phyloP scores from a whole-genome alignment of 2,329 filamentous ascomycete genomes.

The Ophiocordyceps australis region DNA sequence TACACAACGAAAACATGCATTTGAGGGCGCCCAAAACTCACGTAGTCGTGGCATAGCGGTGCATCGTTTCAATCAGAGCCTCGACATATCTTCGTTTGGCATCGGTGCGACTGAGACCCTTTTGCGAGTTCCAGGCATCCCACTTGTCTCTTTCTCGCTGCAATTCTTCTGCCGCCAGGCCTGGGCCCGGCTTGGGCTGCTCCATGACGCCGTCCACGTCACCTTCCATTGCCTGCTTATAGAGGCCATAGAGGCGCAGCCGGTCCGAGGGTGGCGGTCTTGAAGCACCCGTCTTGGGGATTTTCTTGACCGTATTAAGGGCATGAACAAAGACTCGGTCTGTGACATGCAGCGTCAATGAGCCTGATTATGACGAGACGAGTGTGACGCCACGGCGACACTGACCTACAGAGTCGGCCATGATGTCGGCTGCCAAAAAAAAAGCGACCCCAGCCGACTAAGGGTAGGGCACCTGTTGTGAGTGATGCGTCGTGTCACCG shows the following conservation, averaged over 20 bases:
- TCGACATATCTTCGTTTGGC: slow-evolving; percentile 90
- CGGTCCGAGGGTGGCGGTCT: slow-evolving; percentile 75
- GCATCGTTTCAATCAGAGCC: slow-evolving; percentile 91
- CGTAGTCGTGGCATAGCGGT: slow-evolving; percentile 79
- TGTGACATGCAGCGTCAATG: slow-evolving; percentile 16
- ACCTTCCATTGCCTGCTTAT: slow-evolving; percentile 98
- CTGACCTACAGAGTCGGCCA: slow-evolving; percentile 21
- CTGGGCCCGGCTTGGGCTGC: slow-evolving; percentile 40
- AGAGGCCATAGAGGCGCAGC: slow-evolving; percentile 87
- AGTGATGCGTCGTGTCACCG: no score
- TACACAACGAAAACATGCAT: neutral
- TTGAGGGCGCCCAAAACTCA: slow-evolving; percentile 17
- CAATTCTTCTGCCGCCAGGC: slow-evolving; percentile 31
- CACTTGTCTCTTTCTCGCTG: slow-evolving; percentile 51
- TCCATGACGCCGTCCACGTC: slow-evolving; percentile 92
- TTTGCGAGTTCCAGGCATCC: slow-evolving; percentile 91
- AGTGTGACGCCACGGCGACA: slow-evolving; percentile 1
- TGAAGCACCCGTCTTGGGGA: slow-evolving; percentile 79
- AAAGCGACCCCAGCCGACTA: no score
- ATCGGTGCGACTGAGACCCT: slow-evolving; percentile 69
- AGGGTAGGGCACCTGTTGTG: no score
- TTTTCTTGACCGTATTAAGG: slow-evolving; percentile 95
- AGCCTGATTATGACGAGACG: neutral
- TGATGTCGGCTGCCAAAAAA: slow-evolving; percentile 3
- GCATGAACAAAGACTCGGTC: slow-evolving; percentile 98